A percentile compares a stretch with the other conserved stretches of the same genome.
These are phyloP conservation scores for Buddleja alternifolia DNA, from an alignment of 257 asterid species.

Conservation along the genomic window DNA sequence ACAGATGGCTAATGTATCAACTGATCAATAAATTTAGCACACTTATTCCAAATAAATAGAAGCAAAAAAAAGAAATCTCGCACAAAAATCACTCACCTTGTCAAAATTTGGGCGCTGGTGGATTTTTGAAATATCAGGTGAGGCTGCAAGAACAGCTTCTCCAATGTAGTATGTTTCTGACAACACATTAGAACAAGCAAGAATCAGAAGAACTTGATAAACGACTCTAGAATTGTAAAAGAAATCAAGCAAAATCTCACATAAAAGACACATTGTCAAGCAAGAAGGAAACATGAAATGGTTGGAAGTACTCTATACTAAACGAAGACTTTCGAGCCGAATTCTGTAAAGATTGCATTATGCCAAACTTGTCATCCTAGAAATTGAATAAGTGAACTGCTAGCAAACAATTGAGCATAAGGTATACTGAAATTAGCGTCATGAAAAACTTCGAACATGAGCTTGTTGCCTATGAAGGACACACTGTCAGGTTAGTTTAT, in stretches of 20 bases:
- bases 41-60: slow-evolving; percentile 16
- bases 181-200: slow-evolving; percentile 26
- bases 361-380: not conserved
- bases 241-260: slow-evolving; percentile 3
- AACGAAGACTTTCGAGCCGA: not conserved
- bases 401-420: not conserved
- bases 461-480: not conserved
- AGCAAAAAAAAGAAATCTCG: slow-evolving; percentile 8
- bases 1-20: not conserved
- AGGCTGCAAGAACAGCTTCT: slow-evolving; percentile 51
- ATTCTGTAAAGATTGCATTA: not conserved
- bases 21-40: not conserved
- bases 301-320: not conserved
- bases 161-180: slow-evolving; percentile 53
- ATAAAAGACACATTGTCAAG: not conserved
- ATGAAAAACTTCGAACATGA: no score
- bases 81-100: slow-evolving; percentile 47
- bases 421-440: no score
- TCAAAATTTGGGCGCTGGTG: slow-evolving; percentile 45
- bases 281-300: slow-evolving; percentile 2
- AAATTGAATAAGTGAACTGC: not conserved
- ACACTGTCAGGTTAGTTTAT: no score
- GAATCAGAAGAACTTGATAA: no score
- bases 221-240: no score
- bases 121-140: slow-evolving; percentile 48